Base-by-base conservation (phyloP, 2,329 filamentous ascomycete species). In the Chaetothyriales sp. region DNA sequence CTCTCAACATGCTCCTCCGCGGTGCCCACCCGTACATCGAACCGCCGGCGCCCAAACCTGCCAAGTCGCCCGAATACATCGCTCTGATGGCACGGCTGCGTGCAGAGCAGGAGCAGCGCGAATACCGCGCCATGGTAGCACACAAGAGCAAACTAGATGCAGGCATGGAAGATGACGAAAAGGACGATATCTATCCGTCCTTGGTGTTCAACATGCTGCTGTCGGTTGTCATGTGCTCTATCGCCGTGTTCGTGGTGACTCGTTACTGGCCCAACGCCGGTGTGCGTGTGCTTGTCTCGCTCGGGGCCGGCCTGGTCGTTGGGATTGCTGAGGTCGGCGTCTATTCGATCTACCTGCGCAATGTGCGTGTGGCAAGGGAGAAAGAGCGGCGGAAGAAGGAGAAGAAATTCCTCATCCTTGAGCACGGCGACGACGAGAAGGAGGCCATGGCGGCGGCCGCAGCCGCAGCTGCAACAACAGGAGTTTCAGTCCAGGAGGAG, bases 191-290 rank as follows among this genome's bases (percentile, higher is more conserved):
- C 43, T 68, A 65, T 2, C 68, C 70, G 0, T 69, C 67, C 43
- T 73, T 96, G 6, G 87, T 96, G 48, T 75, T 94, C 61, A 98
- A 96, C 65, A 87, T 96, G 48, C 70, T 95, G 42, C 74, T 95
- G 49, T 94, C 86, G 48, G 84, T 95, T 49, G 70, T 90, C 2
- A 86, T 89, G 44, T 73, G 71, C n/a, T 70, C 70, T 20, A 68
- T 69, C 49, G 68, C 68, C 25, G 67, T 70, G 2, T 74, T 70
- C 55, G 70, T 68, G 64, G 65, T 67, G 9, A 59, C 59, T 2
- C 46, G 57, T 15, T 60, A 54, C 55, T 61, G 58, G 58, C 18
- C 50, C 1, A 60, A 57, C 39, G 57, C 57, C 42, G 59, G 57
- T 18, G 25, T 59, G 43, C 46, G 66, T 12, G 68, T 72, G 10